A percentile compares a stretch with the other conserved stretches of the same genome.
phyloP scores from a whole-genome alignment of 768 basidiomycete species.

The Steccherinum ochraceum region DNA sequence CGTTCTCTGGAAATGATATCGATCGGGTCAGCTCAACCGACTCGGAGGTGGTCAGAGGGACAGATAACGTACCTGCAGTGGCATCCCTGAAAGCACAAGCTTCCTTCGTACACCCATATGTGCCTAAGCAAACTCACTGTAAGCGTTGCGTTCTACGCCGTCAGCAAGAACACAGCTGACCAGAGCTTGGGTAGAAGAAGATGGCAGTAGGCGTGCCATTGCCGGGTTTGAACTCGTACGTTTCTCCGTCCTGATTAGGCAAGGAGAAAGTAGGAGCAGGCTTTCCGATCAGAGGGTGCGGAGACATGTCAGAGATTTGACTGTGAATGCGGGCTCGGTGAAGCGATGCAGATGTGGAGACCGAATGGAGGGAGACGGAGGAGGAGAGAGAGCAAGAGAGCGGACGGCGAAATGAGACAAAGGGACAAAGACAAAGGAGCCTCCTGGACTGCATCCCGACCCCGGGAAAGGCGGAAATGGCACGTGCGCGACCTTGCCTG shows the following conservation, averaged over 20 bases:
- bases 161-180: conserved; percentile 26
- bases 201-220: conserved; percentile 56
- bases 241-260: conserved; percentile 54
- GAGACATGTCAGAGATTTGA: too few species aligned
- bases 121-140: conserved; percentile 38
- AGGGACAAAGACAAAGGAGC: too few species aligned
- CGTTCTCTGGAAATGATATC: conserved; percentile 38
- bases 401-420: too few species aligned
- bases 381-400: neutral
- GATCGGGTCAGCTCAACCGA: neutral
- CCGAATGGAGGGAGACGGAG: neutral
- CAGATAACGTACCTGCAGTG: conserved; percentile 43
- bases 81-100: conserved; percentile 83
- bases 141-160: neutral
- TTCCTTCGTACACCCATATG: conserved; percentile 75
- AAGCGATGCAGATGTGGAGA: neutral
- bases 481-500: too few species aligned
- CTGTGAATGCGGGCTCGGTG: neutral
- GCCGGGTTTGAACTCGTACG: conserved; percentile 55
- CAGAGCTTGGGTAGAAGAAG: conserved; percentile 76
- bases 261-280: conserved; percentile 62
- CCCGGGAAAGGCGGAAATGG: too few species aligned
- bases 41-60: neutral
- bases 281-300: conserved; percentile 56
- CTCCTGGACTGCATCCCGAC: too few species aligned